These are phyloP conservation scores for Metschnikowia proteae DNA, from an alignment of 805 yeast genomes.

Conservation along the genomic window DNA sequence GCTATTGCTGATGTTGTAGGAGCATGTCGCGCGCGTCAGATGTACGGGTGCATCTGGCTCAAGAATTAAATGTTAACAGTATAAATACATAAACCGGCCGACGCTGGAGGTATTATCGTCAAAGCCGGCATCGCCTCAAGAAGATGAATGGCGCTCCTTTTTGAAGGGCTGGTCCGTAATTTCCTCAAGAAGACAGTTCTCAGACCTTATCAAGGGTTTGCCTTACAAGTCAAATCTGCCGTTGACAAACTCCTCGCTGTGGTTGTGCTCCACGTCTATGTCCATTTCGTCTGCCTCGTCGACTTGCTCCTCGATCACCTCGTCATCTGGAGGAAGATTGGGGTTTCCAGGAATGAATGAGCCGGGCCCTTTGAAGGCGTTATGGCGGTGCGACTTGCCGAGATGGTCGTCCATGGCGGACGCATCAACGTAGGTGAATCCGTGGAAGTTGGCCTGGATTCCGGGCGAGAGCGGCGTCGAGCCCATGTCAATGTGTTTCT, in stretches of 20 bases:
- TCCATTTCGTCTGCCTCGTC: constrained; percentile 46
- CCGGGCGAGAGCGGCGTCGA: constrained; percentile 90
- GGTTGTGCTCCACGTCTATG: constrained; percentile 55
- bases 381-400: constrained; percentile 35
- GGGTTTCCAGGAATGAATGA: constrained; percentile 79
- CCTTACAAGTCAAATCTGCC: constrained; percentile 78
- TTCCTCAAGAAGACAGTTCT: neutral
- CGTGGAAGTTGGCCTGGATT: constrained; percentile 93
- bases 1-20: neutral
- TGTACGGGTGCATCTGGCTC: neutral
- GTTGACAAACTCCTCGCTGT: constrained; percentile 76
- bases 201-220: neutral
- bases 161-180: neutral
- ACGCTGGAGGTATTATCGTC: neutral
- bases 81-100: constrained; percentile 3
- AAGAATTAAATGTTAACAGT: constrained; percentile 6
- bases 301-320: constrained; percentile 65
- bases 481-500: constrained; percentile 58
- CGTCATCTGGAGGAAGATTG: constrained; percentile 76
- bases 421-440: constrained; percentile 94
- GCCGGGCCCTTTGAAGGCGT: constrained; percentile 48
- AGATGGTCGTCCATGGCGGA: constrained; percentile 88
- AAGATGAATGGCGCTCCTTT: neutral
- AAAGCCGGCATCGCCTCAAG: neutral
- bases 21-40: neutral